Evolutionary conservation across 2,329 filamentous ascomycete species (phyloP).

Genomic region (Thelonectria olida): DNA sequence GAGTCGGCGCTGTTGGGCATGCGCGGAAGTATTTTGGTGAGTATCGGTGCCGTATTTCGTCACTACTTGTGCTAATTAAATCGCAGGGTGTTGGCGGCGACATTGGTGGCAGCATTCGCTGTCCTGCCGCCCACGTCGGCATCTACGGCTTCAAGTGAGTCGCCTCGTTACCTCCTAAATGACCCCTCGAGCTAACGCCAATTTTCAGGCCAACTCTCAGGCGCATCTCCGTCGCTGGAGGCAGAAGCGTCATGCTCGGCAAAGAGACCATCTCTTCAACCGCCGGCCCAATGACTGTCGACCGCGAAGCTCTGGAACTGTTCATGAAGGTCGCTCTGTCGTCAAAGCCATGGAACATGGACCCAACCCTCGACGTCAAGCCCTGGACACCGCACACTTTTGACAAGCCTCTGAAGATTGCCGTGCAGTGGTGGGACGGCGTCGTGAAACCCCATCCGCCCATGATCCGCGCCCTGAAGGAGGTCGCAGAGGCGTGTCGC

Average conservation of each 20-base stretch:
- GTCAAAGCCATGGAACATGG: conserved; percentile 45
- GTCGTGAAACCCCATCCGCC: conserved; percentile 70
- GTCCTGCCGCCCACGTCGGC: conserved; percentile 48
- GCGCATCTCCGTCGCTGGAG: conserved; percentile 41
- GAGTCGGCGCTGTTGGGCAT: conserved; percentile 53
- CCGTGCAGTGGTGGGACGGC: conserved; percentile 66
- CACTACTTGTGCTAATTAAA: background rate
- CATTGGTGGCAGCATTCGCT: conserved; percentile 52
- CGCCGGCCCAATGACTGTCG: conserved; percentile 46
- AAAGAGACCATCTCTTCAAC: conserved; percentile 48
- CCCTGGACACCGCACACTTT: conserved; percentile 48
- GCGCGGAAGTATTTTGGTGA: conserved; percentile 50
- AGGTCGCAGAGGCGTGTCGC: conserved; percentile 60
- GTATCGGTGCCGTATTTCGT: background rate
- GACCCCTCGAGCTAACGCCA: background rate
- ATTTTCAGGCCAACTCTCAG: conserved; percentile 43
- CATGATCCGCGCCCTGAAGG: conserved; percentile 63
- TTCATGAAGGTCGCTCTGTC: conserved; percentile 46
- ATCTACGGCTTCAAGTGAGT: conserved; percentile 47
- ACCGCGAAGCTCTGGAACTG: conserved; percentile 46
- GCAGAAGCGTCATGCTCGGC: conserved; percentile 42
- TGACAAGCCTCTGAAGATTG: conserved; percentile 64
- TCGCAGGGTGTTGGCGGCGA: conserved; percentile 53
- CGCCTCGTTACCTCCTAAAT: background rate
- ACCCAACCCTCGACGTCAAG: conserved; percentile 44